Percentiles rank a stretch among this genome's conserved stretches.
Conservation (phyloP, 768 basidiomycete species). For the Harrya chromipes region DNA sequence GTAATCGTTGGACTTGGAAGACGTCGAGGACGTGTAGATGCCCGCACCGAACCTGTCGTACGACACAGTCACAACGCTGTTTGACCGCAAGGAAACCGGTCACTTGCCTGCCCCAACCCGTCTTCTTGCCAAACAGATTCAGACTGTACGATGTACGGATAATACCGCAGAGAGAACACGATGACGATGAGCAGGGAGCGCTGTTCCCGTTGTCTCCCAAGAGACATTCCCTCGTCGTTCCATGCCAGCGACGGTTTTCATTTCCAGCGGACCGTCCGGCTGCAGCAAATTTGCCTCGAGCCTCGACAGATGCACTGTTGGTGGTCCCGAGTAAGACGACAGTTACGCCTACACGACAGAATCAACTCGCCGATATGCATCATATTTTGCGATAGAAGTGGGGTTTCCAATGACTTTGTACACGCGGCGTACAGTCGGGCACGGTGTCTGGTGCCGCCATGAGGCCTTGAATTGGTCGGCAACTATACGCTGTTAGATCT, state of each 20-base stretch:
- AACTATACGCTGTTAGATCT: conserved; percentile 36
- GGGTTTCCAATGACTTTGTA: conserved; percentile 61
- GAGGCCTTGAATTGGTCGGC: conserved; percentile 65
- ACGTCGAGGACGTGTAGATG: conserved; percentile 74
- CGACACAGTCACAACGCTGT: conserved; percentile 4
- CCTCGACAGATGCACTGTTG: conserved; percentile 52
- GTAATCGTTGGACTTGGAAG: conserved; percentile 79
- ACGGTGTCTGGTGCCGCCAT: conserved; percentile 59
- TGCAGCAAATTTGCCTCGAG: conserved; percentile 53
- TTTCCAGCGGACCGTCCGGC: conserved; percentile 60
- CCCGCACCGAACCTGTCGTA: conserved; percentile 59
- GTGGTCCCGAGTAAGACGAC: conserved; percentile 1
- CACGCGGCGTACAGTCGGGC: conserved; percentile 56
- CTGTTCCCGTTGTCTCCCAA: conserved; percentile 61
- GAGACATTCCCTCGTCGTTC: conserved; percentile 62
- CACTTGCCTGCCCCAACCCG: conserved; percentile 64
- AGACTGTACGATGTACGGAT: conserved; percentile 63
- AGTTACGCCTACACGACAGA: background rate
- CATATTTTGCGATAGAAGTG: conserved; percentile 50
- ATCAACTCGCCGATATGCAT: conserved; percentile 52
- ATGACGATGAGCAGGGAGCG: conserved; percentile 46
- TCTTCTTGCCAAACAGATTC: conserved; percentile 63
- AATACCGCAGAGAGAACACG: conserved; percentile 64
- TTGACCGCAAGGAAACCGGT: background rate
- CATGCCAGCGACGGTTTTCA: conserved; percentile 75